These are phyloP conservation scores for Zelonia costaricensis DNA, from an alignment of 208 protist species.

Conservation along the genomic window DNA sequence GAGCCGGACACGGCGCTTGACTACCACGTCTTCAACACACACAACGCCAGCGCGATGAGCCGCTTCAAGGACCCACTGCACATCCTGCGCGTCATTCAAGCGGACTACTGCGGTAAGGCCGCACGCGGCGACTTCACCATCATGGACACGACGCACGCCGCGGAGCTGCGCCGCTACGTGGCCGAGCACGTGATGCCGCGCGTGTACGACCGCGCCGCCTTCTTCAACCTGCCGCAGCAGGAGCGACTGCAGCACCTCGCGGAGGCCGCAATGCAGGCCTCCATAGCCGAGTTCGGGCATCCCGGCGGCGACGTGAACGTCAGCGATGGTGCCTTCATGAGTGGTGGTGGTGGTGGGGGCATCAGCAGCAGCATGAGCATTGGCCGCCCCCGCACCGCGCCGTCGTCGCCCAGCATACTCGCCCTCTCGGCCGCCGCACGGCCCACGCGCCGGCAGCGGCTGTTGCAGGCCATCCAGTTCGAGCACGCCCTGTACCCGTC, in stretches of 20 bases:
- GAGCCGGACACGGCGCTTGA: constrained; percentile 76
- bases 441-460: constrained; percentile 19
- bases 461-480: constrained; percentile 68
- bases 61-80: constrained; percentile 57
- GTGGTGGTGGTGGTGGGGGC: too few relatives aligned
- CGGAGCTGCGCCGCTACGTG: constrained; percentile 57
- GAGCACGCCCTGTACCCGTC: constrained; percentile 85
- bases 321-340: too few relatives aligned
- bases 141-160: constrained; percentile 70
- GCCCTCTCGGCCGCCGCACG: constrained; percentile 19
- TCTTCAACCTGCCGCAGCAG: constrained; percentile 69
- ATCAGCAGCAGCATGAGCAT: constrained; percentile 9
- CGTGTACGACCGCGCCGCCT: constrained; percentile 74
- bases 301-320: constrained; percentile 26
- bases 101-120: constrained; percentile 71
- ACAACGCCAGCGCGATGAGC: constrained; percentile 76
- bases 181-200: constrained; percentile 71
- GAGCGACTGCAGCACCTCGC: constrained; percentile 52
- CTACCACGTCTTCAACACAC: constrained; percentile 83
- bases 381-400: constrained; percentile 24
- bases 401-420: constrained; percentile 5
- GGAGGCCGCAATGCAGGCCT: constrained; percentile 35
- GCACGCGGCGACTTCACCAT: constrained; percentile 77
- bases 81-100: constrained; percentile 67
- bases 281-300: constrained; percentile 30